Evolutionary conservation across 371 early-diverging fungal genomes (phyloP).

Genomic region (Chytridium lagenaria): DNA sequence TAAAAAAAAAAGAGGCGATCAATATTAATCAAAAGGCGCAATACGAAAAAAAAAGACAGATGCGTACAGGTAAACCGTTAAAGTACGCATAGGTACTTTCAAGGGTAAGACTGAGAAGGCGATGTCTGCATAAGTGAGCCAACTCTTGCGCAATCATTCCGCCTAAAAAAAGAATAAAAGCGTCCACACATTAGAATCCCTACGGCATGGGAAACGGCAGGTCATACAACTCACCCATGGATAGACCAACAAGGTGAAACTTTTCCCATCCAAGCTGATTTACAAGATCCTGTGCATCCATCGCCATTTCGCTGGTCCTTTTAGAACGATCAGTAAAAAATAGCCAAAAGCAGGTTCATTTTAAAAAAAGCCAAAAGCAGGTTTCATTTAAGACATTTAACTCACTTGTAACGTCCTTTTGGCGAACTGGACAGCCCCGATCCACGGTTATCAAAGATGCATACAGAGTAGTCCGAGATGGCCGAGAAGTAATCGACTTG

Average conservation of each 20-base stretch:
- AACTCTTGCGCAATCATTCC: constrained; percentile 46
- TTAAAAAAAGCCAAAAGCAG: neutral
- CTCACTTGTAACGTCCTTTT: constrained; percentile 38
- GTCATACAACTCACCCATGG: constrained; percentile 70
- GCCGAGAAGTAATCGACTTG: constrained; percentile 35
- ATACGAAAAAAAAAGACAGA: neutral
- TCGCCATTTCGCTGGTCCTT: constrained; percentile 72
- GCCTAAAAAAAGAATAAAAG: neutral
- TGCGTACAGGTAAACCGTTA: constrained; percentile 40
- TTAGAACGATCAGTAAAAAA: neutral
- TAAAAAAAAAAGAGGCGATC: neutral
- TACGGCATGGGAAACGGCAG: neutral
- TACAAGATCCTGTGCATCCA: constrained; percentile 66
- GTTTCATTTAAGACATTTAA: neutral
- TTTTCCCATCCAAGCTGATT: constrained; percentile 69
- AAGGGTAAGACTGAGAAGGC: constrained; percentile 38
- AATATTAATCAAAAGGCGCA: constrained; percentile 2
- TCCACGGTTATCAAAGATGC: constrained; percentile 84
- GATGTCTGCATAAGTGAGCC: constrained; percentile 28
- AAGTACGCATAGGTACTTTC: constrained; percentile 46
- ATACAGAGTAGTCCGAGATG: constrained; percentile 56
- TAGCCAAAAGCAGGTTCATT: constrained; percentile 1
- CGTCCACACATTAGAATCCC: neutral
- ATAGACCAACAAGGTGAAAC: constrained; percentile 74
- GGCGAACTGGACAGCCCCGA: constrained; percentile 65